Conservation (phyloP, 2,329 filamentous ascomycete species). For the Alternaria longipes region DNA sequence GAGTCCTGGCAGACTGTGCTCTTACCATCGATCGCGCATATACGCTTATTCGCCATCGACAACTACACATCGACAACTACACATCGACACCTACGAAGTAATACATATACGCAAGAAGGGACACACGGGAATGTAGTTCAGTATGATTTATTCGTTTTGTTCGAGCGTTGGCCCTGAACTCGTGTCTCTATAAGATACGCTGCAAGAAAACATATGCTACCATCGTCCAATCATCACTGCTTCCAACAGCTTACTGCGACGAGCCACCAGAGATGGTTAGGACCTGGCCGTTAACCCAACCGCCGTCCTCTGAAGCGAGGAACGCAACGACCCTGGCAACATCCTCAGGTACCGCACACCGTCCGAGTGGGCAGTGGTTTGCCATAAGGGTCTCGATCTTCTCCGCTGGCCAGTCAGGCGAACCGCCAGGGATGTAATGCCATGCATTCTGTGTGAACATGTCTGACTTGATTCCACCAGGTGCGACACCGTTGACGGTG, state of each 20-base stretch:
- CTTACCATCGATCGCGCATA: neutral
- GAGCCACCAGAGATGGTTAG: constrained; percentile 54
- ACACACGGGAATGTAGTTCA: neutral
- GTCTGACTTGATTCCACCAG: constrained; percentile 77
- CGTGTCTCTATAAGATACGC: neutral
- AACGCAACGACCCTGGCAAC: constrained; percentile 55
- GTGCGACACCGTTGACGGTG: constrained; percentile 77
- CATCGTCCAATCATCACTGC: neutral
- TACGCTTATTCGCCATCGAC: neutral
- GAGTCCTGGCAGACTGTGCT: neutral
- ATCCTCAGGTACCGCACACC: constrained; percentile 60
- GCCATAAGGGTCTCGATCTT: constrained; percentile 62
- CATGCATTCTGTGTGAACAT: constrained; percentile 76
- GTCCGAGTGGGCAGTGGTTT: constrained; percentile 58
- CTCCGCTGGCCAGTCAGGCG: constrained; percentile 59
- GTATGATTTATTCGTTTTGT: neutral
- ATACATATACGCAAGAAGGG: neutral
- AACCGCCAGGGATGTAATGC: constrained; percentile 60
- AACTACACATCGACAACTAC: neutral
- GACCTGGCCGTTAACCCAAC: constrained; percentile 54
- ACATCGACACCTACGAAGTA: neutral
- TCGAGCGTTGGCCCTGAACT: constrained; percentile 8
- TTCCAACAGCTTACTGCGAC: constrained; percentile 43
- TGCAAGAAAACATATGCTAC: neutral
- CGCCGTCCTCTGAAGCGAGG: constrained; percentile 51